Evolutionary conservation across 192 early-diverging fungal genomes (phyloP).

Genomic region (Dissophora globulifera): DNA sequence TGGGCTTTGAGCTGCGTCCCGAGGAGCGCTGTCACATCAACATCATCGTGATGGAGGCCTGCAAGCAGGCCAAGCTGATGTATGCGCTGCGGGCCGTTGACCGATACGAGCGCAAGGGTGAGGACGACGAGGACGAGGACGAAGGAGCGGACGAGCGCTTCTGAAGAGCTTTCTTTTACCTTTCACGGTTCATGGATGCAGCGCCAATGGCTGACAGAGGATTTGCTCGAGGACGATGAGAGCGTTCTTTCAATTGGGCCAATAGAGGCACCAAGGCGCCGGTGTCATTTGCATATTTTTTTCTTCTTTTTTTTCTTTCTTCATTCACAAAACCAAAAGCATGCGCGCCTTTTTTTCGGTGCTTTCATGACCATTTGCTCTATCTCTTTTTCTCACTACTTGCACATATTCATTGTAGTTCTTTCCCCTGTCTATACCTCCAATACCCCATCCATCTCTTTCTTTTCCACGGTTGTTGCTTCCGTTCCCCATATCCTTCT

Average conservation of each 20-base stretch:
- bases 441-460: too few species aligned
- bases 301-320: background rate
- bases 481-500: too few species aligned
- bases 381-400: too few species aligned
- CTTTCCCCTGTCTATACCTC: too few species aligned
- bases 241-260: too few species aligned
- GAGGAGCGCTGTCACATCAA: conserved; percentile 71
- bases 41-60: conserved; percentile 62
- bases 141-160: conserved; percentile 49
- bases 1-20: conserved; percentile 62
- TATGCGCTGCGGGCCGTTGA: conserved; percentile 59
- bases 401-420: too few species aligned
- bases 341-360: background rate
- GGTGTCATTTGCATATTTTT: conserved; percentile 1
- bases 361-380: background rate
- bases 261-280: too few species aligned
- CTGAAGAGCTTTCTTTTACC: background rate
- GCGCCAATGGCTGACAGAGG: too few species aligned
- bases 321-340: background rate
- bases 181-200: too few species aligned
- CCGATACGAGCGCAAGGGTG: conserved; percentile 34
- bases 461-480: too few species aligned
- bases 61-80: conserved; percentile 65
- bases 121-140: conserved; percentile 33
- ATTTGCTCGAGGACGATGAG: too few species aligned